Conservation (phyloP, 768 basidiomycete species). For the Asterophora parasitica region DNA sequence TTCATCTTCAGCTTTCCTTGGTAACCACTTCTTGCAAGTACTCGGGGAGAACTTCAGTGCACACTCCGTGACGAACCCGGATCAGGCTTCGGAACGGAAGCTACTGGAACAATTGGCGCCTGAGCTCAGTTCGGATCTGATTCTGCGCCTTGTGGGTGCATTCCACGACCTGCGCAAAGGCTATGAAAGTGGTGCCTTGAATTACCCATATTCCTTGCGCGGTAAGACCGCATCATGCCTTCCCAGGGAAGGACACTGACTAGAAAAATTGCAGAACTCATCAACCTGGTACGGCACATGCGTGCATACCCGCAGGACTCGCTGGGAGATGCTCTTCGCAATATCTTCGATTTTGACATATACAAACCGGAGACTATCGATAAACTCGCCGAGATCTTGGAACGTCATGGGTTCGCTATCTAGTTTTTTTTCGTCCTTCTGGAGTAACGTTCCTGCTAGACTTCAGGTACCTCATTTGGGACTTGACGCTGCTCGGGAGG, state of each 20-base stretch:
- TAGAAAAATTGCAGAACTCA: constrained; percentile 41
- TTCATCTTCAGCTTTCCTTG: constrained; percentile 55
- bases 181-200: constrained; percentile 52
- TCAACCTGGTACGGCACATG: constrained; percentile 62
- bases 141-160: constrained; percentile 53
- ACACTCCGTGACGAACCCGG: constrained; percentile 64
- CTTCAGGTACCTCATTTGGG: constrained; percentile 51
- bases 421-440: neutral
- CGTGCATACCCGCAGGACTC: constrained; percentile 55
- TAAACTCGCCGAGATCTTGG: constrained; percentile 51
- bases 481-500: constrained; percentile 52
- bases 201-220: constrained; percentile 66
- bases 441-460: constrained; percentile 22
- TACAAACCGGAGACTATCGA: constrained; percentile 63
- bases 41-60: constrained; percentile 66
- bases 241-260: neutral
- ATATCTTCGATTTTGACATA: constrained; percentile 68
- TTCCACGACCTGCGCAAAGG: constrained; percentile 60
- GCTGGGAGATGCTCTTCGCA: constrained; percentile 54
- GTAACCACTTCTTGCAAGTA: constrained; percentile 70
- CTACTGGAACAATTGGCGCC: constrained; percentile 60
- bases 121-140: constrained; percentile 47
- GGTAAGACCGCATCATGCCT: constrained; percentile 29
- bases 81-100: constrained; percentile 58
- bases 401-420: constrained; percentile 50